Base-by-base conservation (phyloP, 2,329 filamentous ascomycete genomes). In the Plenodomus biglobosus region DNA sequence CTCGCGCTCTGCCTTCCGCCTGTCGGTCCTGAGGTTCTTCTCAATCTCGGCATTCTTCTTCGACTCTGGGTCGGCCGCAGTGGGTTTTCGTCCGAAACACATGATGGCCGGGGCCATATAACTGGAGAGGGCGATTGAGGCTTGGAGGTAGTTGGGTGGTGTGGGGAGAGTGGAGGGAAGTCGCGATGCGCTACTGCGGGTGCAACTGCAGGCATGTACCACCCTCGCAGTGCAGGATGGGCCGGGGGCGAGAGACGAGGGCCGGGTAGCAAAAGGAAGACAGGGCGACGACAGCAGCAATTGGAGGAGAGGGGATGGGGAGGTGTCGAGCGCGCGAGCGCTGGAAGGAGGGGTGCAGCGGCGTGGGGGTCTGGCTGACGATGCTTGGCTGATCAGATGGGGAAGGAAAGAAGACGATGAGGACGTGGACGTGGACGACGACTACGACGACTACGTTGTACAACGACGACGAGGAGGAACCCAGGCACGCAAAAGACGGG, bases 1-100 rank as follows among this genome's bases (percentile, higher is more conserved):
- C 69, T 96, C 92, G 68, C 87, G 87, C 47, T 87, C 78, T 80
- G 94, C 80, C 59, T 81, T 82, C 81, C 94, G 96, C 77, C 92
- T 90, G 77, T 97, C 94, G 62, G 85, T 83, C 53, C 89, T 87
- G 63, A 99, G 83, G 64, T 84, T 77, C 75, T 87, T 89, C 70
- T 99, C 94, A 62, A 99, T 91, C 71, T 94, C 90, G 61, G 70
- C 83, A 73, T 78, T 79, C 64, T 75, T 75, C 65, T 71, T 71
- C 50, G 72, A 71, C 40, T 75, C 73, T 13, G 76, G 75, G 59
- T 79, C 75, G 46, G 75, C 73, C 49, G 75, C 75, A 46, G 75
- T 73, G 50, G 75, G 65, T 65, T 77, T 78, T 56, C 73, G 73
- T 59, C 77, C 76, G 69, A 79, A 79, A 68, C 77, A 79, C 77